phyloP scores from a whole-genome alignment of 345 rosid species.

The Salix purpurea region DNA sequence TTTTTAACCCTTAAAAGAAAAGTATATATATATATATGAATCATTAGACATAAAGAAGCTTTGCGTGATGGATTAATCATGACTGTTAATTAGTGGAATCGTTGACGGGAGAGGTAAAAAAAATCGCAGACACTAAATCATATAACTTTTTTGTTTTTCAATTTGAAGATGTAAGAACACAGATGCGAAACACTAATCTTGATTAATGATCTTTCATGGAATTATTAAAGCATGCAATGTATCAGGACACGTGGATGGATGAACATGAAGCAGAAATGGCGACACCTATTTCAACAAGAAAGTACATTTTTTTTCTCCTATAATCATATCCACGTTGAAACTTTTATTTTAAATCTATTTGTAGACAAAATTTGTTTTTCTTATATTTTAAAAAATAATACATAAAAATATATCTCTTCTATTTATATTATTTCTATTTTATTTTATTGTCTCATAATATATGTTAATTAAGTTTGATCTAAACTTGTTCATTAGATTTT shows the following conservation, averaged over 20 bases:
- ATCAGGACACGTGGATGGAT: not conserved
- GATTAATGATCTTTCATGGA: not conserved
- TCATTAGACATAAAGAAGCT: not conserved
- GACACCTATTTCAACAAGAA: not conserved
- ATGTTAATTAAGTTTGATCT: too few species aligned
- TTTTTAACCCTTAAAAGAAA: not conserved
- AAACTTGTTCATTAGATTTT: too few species aligned
- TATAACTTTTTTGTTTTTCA: too few species aligned
- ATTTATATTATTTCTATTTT: too few species aligned
- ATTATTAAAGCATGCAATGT: not conserved
- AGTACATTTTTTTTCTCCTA: not conserved
- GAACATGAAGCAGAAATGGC: not conserved
- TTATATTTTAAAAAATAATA: too few species aligned
- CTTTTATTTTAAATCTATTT: not conserved
- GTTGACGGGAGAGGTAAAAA: not conserved
- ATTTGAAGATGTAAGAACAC: too few species aligned
- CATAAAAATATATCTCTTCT: too few species aligned
- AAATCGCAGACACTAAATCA: not conserved
- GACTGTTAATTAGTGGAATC: not conserved
- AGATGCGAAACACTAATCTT: not conserved
- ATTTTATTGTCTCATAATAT: too few species aligned
- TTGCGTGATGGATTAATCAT: not conserved
- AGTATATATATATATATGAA: too few species aligned
- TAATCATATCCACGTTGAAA: not conserved
- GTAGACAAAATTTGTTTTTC: too few species aligned